Conservation (phyloP, 495 filamentous ascomycete species). For the Neurospora cerealis region DNA sequence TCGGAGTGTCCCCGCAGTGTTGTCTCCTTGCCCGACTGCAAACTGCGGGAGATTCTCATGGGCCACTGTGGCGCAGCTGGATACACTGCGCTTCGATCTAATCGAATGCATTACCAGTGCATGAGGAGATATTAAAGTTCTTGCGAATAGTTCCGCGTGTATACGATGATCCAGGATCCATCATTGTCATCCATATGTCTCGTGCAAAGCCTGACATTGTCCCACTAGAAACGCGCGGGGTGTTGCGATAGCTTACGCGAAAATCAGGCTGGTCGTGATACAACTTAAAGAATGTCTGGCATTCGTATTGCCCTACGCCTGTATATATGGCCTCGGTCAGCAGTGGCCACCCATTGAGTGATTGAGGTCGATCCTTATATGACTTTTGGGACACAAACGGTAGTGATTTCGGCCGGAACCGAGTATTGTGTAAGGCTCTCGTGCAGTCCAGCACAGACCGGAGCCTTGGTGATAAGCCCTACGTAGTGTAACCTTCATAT, state of each 20-base stretch:
- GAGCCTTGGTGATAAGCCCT: neutral
- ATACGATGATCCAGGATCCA: no score
- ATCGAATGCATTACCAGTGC: no score
- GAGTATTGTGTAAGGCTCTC: neutral
- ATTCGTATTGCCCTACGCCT: neutral
- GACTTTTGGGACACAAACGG: neutral
- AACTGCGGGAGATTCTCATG: neutral
- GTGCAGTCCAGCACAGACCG: neutral
- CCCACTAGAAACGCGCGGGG: neutral
- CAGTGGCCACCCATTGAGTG: neutral
- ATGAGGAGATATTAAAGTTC: no score
- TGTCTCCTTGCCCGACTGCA: neutral
- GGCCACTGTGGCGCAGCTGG: neutral
- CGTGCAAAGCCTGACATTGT: neutral
- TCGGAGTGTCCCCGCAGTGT: neutral
- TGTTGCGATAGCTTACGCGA: neutral
- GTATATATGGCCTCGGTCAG: neutral
- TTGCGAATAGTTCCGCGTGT: no score
- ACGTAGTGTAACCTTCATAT: neutral
- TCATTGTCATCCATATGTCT: neutral
- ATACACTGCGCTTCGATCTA: neutral
- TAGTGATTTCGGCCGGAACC: neutral
- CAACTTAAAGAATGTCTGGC: neutral
- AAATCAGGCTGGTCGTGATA: neutral
- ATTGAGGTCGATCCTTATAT: neutral